A percentile compares a stretch with the other conserved stretches of the same genome.
Conservation (phyloP, 2,329 filamentous ascomycete species). For the Aspergillus latus region DNA sequence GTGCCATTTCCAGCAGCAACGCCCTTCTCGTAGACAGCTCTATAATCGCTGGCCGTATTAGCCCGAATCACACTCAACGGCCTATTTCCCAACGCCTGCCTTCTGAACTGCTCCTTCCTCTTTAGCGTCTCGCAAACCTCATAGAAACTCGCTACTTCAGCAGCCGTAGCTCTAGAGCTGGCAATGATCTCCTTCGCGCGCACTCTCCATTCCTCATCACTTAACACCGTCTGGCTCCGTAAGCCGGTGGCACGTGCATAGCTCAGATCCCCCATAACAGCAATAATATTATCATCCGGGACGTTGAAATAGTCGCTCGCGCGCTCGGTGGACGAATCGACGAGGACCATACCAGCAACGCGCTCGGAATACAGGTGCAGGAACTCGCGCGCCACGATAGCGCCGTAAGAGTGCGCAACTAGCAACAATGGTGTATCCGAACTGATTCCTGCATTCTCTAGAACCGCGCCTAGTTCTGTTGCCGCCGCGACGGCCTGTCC, state of each 20-base stretch:
- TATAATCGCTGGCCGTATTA: constrained; percentile 33
- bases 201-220: constrained; percentile 35
- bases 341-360: constrained; percentile 40
- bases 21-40: constrained; percentile 34
- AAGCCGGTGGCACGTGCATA: constrained; percentile 35
- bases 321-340: constrained; percentile 38
- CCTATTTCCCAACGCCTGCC: constrained; percentile 26
- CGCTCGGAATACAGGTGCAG: constrained; percentile 32
- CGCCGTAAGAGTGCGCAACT: constrained; percentile 44
- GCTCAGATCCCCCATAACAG: constrained; percentile 33
- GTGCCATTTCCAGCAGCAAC: constrained; percentile 37
- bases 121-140: constrained; percentile 30
- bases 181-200: constrained; percentile 33
- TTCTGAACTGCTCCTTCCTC: constrained; percentile 33
- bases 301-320: constrained; percentile 31
- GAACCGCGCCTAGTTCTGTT: constrained; percentile 32
- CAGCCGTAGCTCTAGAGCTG: constrained; percentile 21
- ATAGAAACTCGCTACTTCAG: constrained; percentile 23
- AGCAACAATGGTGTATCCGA: constrained; percentile 32
- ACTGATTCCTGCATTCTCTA: constrained; percentile 21
- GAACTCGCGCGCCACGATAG: constrained; percentile 41
- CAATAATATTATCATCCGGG: constrained; percentile 32
- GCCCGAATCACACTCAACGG: constrained; percentile 41
- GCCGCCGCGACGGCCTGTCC: constrained; percentile 28
- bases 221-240: constrained; percentile 28